Percentiles rank a stretch among this genome's conserved stretches.
phyloP scores from a whole-genome alignment of 139 green algal species.

The Spirogloea muscicola region DNA sequence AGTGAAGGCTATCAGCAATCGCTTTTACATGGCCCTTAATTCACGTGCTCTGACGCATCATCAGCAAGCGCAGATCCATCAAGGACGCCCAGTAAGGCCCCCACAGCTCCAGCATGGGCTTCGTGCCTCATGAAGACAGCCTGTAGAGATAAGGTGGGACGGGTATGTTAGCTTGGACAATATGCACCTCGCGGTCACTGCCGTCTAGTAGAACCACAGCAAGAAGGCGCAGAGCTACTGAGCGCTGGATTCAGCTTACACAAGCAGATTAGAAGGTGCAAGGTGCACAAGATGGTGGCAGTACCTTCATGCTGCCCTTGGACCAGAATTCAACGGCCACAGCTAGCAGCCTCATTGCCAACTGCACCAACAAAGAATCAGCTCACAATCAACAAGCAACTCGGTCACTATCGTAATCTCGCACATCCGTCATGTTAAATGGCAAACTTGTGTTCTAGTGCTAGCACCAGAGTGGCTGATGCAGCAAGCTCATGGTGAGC shows the following conservation, averaged over 20 bases:
- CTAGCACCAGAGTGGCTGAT: too few relatives aligned
- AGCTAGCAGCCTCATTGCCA: constrained; percentile 33
- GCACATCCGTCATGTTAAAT: too few relatives aligned
- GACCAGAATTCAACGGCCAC: constrained; percentile 42
- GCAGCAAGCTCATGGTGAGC: too few relatives aligned
- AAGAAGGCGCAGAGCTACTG: not conserved
- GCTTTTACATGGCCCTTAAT: too few relatives aligned
- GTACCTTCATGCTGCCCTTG: constrained; percentile 34
- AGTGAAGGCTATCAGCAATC: too few relatives aligned
- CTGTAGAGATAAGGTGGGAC: constrained; percentile 1
- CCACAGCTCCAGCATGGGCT: constrained; percentile 26
- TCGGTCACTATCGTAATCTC: too few relatives aligned
- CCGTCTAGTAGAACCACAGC: constrained; percentile 3
- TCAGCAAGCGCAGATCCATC: too few relatives aligned
- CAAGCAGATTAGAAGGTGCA: not conserved
- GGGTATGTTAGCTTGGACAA: too few relatives aligned
- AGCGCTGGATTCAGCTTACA: not conserved
- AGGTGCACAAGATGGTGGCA: not conserved
- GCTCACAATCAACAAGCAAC: too few relatives aligned
- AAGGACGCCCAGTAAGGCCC: constrained; percentile 14
- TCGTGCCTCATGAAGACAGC: constrained; percentile 36
- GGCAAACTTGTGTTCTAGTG: too few relatives aligned
- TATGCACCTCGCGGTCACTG: not conserved
- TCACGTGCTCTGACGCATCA: too few relatives aligned
- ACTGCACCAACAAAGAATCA: not conserved